A percentile compares a stretch with the other conserved stretches of the same genome.
These are phyloP conservation scores for Lasiosphaeria ovina DNA, from an alignment of 495 filamentous ascomycete species.

Conservation along the genomic window DNA sequence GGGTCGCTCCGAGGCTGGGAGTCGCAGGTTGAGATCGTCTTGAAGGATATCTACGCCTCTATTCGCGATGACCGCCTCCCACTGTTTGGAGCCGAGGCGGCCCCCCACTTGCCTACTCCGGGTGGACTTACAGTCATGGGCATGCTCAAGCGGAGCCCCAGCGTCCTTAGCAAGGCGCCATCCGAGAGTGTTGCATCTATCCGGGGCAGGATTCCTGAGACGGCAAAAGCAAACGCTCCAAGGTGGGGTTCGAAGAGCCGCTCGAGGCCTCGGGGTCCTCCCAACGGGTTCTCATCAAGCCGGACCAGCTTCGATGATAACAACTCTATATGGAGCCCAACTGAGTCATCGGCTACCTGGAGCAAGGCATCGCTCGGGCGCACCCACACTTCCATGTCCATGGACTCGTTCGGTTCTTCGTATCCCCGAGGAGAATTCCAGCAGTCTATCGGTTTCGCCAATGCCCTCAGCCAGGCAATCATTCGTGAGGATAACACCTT, in stretches of 20 bases:
- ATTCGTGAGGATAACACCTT: constrained; percentile 80
- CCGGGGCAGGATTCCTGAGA: constrained; percentile 68
- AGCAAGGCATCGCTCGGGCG: constrained; percentile 90
- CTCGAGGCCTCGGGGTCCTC: constrained; percentile 76
- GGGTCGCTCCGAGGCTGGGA: constrained; percentile 84
- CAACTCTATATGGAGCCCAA: constrained; percentile 87
- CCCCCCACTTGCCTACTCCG: constrained; percentile 40
- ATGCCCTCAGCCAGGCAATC: constrained; percentile 93
- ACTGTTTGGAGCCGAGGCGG: constrained; percentile 58
- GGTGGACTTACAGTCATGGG: constrained; percentile 55
- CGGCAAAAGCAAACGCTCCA: constrained; percentile 55
- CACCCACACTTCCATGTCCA: constrained; percentile 84
- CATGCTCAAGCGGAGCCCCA: constrained; percentile 80
- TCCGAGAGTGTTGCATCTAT: constrained; percentile 69
- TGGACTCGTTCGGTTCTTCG: constrained; percentile 80
- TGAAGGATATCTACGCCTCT: constrained; percentile 89
- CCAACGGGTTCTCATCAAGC: constrained; percentile 84
- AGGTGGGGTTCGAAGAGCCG: constrained; percentile 84
- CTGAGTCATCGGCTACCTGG: constrained; percentile 75
- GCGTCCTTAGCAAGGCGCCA: constrained; percentile 84
- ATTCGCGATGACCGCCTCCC: constrained; percentile 84
- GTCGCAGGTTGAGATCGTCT: constrained; percentile 78
- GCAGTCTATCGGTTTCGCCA: constrained; percentile 96
- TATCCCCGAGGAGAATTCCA: constrained; percentile 83
- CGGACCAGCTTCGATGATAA: constrained; percentile 90